phyloP scores from a whole-genome alignment of 345 rosid species.

The Eucalyptus dawsonii region DNA sequence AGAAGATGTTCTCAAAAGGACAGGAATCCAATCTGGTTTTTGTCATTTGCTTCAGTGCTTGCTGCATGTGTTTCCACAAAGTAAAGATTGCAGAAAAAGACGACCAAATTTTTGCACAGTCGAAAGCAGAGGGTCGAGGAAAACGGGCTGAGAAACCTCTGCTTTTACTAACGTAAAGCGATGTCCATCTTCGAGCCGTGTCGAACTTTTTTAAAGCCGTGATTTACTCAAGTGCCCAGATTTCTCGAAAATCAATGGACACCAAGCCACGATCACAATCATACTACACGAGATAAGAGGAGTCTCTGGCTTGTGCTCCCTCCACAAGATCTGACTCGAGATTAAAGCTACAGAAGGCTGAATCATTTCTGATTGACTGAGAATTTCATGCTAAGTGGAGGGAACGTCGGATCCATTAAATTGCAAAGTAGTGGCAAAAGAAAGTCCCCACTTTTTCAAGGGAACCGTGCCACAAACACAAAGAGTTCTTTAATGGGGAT shows the following conservation, averaged over 20 bases:
- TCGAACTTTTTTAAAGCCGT: not conserved
- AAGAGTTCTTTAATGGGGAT: not conserved
- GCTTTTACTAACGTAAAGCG: not conserved
- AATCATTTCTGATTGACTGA: not conserved
- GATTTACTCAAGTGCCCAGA: not conserved
- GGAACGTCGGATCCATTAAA: not conserved
- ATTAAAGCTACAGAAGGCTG: not conserved
- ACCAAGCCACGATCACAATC: not conserved
- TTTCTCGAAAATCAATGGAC: not conserved
- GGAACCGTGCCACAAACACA: not conserved
- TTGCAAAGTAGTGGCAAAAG: not conserved
- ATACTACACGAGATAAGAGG: not conserved
- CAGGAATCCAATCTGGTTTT: not conserved
- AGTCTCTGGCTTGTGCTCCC: not conserved
- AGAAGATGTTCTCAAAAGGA: not conserved
- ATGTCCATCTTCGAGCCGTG: not conserved
- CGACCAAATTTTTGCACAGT: not conserved
- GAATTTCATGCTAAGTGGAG: slow-evolving; percentile 3
- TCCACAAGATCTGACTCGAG: not conserved
- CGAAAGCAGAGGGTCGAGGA: not conserved
- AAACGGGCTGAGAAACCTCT: not conserved
- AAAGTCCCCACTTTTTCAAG: slow-evolving; percentile 8
- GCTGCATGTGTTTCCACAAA: slow-evolving; percentile 55
- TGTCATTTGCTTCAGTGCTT: slow-evolving; percentile 26
- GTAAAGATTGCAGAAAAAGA: not conserved